These are phyloP conservation scores for Triticum timopheevii DNA, from an alignment of 176 grass and related monocot species.

Conservation along the genomic window DNA sequence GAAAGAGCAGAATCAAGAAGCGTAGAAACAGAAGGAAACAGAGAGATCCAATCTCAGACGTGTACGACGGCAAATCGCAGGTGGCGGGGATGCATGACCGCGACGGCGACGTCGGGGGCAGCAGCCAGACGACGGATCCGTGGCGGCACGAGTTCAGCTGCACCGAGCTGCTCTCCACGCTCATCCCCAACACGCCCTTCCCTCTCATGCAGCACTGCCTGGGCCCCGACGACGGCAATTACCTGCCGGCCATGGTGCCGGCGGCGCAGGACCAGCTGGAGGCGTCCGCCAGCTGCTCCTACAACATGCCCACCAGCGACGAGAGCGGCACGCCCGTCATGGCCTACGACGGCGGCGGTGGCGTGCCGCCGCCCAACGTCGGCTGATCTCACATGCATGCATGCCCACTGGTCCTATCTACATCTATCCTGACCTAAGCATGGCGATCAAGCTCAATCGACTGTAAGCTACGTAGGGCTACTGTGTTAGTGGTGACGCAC, in stretches of 20 bases:
- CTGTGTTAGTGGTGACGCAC: background rate
- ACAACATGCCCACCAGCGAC: slow-evolving; percentile 43
- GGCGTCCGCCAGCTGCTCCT: slow-evolving; percentile 53
- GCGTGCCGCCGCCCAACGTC: slow-evolving; percentile 11
- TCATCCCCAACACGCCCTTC: slow-evolving; percentile 50
- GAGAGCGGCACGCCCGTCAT: slow-evolving; percentile 23
- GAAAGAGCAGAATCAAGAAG: no score
- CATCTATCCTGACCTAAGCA: background rate
- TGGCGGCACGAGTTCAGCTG: slow-evolving; percentile 54
- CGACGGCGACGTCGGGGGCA: slow-evolving; percentile 11
- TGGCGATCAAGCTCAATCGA: background rate
- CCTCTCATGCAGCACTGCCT: slow-evolving; percentile 43
- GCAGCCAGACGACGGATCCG: slow-evolving; percentile 15
- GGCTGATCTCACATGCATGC: background rate
- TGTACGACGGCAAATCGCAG: slow-evolving; percentile 50
- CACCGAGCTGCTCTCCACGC: slow-evolving; percentile 49
- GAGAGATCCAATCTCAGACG: no score
- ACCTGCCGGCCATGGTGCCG: background rate
- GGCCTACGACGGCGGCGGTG: slow-evolving; percentile 5
- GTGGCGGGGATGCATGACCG: slow-evolving; percentile 25
- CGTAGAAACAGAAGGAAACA: no score
- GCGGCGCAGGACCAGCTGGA: slow-evolving; percentile 38
- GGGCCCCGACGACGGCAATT: slow-evolving; percentile 20
- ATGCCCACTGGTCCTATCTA: no score
- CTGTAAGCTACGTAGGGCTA: background rate